These are phyloP conservation scores for Blastobotrys apis DNA, from an alignment of 1,139 yeast species.

Conservation along the genomic window DNA sequence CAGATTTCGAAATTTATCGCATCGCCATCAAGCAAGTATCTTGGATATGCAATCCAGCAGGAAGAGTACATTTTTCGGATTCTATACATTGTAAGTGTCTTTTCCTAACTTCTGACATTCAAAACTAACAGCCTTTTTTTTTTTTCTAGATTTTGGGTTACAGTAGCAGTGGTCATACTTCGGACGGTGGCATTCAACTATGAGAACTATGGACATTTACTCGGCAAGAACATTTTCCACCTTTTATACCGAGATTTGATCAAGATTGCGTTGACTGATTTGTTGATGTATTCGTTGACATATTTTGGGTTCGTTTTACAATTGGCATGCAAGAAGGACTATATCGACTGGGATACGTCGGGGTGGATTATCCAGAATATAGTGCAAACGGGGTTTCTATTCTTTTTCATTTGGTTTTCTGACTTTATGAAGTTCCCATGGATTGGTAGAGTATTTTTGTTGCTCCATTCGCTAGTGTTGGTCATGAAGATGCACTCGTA, in stretches of 20 bases:
- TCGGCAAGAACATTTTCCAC: slow-evolving; percentile 48
- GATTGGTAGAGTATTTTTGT: slow-evolving; percentile 80
- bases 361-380: slow-evolving; percentile 61
- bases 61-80: slow-evolving; percentile 34
- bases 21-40: slow-evolving; percentile 21
- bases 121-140: too few species aligned
- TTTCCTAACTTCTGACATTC: too few species aligned
- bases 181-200: slow-evolving; percentile 32
- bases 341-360: slow-evolving; percentile 50
- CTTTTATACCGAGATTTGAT: slow-evolving; percentile 53
- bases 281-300: slow-evolving; percentile 60
- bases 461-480: slow-evolving; percentile 78
- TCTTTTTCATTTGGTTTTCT: slow-evolving; percentile 48
- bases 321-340: slow-evolving; percentile 40
- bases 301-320: slow-evolving; percentile 59
- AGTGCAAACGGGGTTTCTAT: slow-evolving; percentile 51
- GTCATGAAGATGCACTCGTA: slow-evolving; percentile 93
- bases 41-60: slow-evolving; percentile 28
- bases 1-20: slow-evolving; percentile 22
- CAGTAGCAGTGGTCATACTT: slow-evolving; percentile 29
- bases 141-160: slow-evolving; percentile 38
- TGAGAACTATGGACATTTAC: slow-evolving; percentile 30
- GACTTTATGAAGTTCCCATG: slow-evolving; percentile 60
- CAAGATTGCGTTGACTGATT: slow-evolving; percentile 64
- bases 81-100: slow-evolving; percentile 38